Evolutionary conservation across 2,329 filamentous ascomycete genomes (phyloP).

Genomic region (Xylaria sp.): DNA sequence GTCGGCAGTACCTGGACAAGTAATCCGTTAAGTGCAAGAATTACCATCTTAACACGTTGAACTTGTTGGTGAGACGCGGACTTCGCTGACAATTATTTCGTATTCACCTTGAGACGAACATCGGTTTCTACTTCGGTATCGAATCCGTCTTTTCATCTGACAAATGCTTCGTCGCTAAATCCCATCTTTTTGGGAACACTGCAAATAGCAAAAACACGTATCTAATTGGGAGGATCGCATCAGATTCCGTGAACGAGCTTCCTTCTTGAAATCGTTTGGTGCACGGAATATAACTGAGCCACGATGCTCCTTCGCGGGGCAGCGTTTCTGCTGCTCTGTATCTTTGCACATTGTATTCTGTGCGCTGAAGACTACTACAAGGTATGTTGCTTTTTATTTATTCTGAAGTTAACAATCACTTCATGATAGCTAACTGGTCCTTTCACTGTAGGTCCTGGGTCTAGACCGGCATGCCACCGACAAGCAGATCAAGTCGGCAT

Average conservation of each 20-base stretch:
- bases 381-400: slow-evolving; percentile 38
- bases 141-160: background rate
- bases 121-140: slow-evolving; percentile 2
- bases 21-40: slow-evolving; percentile 3
- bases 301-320: slow-evolving; percentile 50
- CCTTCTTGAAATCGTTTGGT: slow-evolving; percentile 12
- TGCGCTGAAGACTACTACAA: slow-evolving; percentile 75
- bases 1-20: background rate
- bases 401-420: background rate
- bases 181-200: no score
- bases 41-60: slow-evolving; percentile 27
- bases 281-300: slow-evolving; percentile 11
- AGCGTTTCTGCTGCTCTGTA: slow-evolving; percentile 47
- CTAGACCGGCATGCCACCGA: slow-evolving; percentile 75
- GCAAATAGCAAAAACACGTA: no score
- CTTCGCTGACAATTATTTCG: slow-evolving; percentile 2
- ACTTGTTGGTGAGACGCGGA: slow-evolving; percentile 19
- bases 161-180: background rate
- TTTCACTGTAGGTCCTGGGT: slow-evolving; percentile 61
- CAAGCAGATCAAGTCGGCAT: slow-evolving; percentile 87
- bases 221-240: background rate
- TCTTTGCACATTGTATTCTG: slow-evolving; percentile 48
- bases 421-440: background rate
- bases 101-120: slow-evolving; percentile 10
- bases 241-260: background rate